Base-by-base conservation (phyloP, 2,329 filamentous ascomycete genomes). In the Exophiala sp. region DNA sequence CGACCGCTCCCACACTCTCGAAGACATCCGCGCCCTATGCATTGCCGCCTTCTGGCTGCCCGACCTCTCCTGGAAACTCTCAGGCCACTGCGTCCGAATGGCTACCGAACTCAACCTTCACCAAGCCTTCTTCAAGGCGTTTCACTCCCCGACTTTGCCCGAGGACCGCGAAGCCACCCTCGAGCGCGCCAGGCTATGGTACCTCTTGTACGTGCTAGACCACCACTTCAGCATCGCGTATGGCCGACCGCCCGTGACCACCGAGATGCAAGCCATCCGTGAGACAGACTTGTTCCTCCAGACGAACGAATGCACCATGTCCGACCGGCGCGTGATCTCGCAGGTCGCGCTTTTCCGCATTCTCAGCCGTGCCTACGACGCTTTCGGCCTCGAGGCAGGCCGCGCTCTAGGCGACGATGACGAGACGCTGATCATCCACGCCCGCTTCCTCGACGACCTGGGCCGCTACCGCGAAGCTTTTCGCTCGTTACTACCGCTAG, bases 171-270 rank as follows among this genome's bases (percentile, higher is more conserved):
- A 53, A 36, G 49, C 58, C 7, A 50, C 60, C 34, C 75, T 78
- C 51, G 80, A 84, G 54, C 76, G 77, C 34, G 75, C 82, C 3
- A 73, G 83, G 18, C 67, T 85, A 9, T 85, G 82, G 82, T 85
- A 84, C 65, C 65, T 84, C 33, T 68, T 84, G 1, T 86, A 85
- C 61, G 81, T 85, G 1, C 85, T 82, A 62, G 83, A 86, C 62
- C 83, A 85, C 57, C 83, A 86, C 65, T 80, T 85, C 29, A 82
- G 80, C 18, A 84, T 83, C 20, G 69, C 83, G 0, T 84, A 85
- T 50, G 80, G 81, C 2, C 72, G 83, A 2, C 79, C 80, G 1
- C 78, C 80, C 0, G 77, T 83, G 7, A 78, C 84, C 0, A 77
- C 79, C 21, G 81, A 84, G 47, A 80, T 85, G 50, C 68, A 73